Conservation (phyloP, 768 basidiomycete genomes). For the Suillus americanus region DNA sequence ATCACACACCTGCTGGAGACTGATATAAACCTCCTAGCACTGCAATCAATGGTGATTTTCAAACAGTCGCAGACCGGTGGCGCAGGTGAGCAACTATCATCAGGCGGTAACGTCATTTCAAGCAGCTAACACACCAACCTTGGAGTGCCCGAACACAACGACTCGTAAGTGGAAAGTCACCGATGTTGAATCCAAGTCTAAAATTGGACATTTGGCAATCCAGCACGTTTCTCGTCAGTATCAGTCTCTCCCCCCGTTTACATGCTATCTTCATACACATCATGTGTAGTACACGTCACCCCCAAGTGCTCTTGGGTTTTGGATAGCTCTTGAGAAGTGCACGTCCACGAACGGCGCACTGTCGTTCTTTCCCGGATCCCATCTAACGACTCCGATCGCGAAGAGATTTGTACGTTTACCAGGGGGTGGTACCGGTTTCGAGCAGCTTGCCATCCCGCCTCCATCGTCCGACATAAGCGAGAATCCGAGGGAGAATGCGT, state of each 20-base stretch:
- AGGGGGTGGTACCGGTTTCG: slow-evolving; percentile 83
- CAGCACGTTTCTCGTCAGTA: slow-evolving; percentile 72
- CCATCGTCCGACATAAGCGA: slow-evolving; percentile 6
- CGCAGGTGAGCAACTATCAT: slow-evolving; percentile 55
- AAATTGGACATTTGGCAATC: background rate
- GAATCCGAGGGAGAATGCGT: background rate
- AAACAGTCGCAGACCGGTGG: slow-evolving; percentile 94
- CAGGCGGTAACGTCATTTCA: background rate
- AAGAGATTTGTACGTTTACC: slow-evolving; percentile 85
- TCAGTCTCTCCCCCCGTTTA: background rate
- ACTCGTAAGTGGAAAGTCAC: slow-evolving; percentile 62
- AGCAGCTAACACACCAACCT: background rate
- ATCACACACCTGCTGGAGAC: background rate
- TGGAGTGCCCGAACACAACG: slow-evolving; percentile 87
- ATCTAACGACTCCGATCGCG: slow-evolving; percentile 67
- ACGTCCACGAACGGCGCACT: slow-evolving; percentile 81
- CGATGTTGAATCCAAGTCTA: background rate
- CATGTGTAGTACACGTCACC: slow-evolving; percentile 81
- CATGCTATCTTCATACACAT: background rate
- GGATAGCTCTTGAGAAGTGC: slow-evolving; percentile 93
- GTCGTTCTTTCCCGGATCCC: slow-evolving; percentile 89
- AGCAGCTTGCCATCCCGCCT: slow-evolving; percentile 44
- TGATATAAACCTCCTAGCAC: slow-evolving; percentile 41
- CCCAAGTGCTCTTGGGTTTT: slow-evolving; percentile 90
- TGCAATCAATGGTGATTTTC: slow-evolving; percentile 95